Percentiles rank a stretch among this genome's conserved stretches.
phyloP scores from a whole-genome alignment of 1,284 basidiomycete species.

The Caloboletus inedulis region DNA sequence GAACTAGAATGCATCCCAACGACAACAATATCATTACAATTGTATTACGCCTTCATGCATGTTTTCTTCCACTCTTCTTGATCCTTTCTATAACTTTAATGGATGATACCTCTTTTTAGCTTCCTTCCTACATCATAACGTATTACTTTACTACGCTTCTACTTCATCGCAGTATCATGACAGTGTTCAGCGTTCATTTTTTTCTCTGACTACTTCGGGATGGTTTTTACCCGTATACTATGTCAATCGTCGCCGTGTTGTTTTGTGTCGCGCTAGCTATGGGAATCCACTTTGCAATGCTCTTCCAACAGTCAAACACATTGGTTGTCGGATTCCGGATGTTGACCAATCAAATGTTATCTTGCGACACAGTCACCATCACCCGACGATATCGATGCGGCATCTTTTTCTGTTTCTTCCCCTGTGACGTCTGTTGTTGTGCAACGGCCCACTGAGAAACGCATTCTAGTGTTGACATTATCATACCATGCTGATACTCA shows the following conservation, averaged over 20 bases:
- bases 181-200: neutral
- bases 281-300: conserved; percentile 13
- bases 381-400: no score
- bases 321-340: no score
- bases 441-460: no score
- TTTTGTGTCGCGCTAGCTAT: conserved; percentile 29
- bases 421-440: no score
- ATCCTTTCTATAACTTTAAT: conserved; percentile 4
- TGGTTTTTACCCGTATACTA: conserved; percentile 19
- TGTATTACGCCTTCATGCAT: conserved; percentile 29
- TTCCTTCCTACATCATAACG: conserved; percentile 8
- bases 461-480: no score
- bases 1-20: conserved; percentile 30
- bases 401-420: no score
- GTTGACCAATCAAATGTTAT: no score
- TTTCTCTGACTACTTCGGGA: neutral
- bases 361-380: no score
- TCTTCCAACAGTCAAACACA: neutral
- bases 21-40: conserved; percentile 23
- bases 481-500: neutral
- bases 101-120: neutral
- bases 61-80: conserved; percentile 2
- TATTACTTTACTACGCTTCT: conserved; percentile 17
- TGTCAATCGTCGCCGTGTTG: conserved; percentile 26
- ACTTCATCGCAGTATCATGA: conserved; percentile 10